phyloP scores from a whole-genome alignment of 208 protist species.

The Strigomonas galati region DNA sequence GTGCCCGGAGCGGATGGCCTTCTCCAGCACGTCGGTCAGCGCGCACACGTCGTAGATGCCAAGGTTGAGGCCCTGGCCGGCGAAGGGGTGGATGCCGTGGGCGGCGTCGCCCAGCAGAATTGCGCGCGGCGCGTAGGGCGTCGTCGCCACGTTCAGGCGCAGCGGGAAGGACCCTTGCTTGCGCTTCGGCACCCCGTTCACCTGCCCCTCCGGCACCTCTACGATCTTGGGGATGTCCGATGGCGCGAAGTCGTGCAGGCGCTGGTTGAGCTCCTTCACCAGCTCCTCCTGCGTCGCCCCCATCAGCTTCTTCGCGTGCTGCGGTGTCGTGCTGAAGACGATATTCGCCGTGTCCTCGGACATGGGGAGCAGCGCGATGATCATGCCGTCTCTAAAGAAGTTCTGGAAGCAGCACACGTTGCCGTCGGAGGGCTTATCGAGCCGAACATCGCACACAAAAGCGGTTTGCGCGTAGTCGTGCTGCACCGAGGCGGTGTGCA shows the following conservation, averaged over 20 bases:
- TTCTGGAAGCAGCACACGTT: slow-evolving; percentile 89
- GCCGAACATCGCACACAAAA: slow-evolving; percentile 76
- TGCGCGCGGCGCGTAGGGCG: slow-evolving; percentile 53
- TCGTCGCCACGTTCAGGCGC: slow-evolving; percentile 57
- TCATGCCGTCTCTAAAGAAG: slow-evolving; percentile 81
- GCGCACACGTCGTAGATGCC: slow-evolving; percentile 87
- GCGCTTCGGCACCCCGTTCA: slow-evolving; percentile 37
- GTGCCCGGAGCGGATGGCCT: slow-evolving; percentile 60
- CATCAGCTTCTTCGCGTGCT: slow-evolving; percentile 56
- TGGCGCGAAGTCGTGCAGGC: slow-evolving; percentile 59
- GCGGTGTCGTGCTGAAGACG: slow-evolving; percentile 71
- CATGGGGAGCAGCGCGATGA: slow-evolving; percentile 80
- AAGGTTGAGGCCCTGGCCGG: slow-evolving; percentile 91
- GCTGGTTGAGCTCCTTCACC: slow-evolving; percentile 65
- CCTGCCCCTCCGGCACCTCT: slow-evolving; percentile 53
- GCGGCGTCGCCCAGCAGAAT: slow-evolving; percentile 87
- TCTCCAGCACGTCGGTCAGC: slow-evolving; percentile 55
- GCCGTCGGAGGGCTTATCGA: slow-evolving; percentile 60
- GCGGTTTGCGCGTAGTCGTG: slow-evolving; percentile 82
- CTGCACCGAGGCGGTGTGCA: slow-evolving; percentile 52
- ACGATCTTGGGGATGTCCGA: slow-evolving; percentile 72
- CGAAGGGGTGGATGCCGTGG: slow-evolving; percentile 90
- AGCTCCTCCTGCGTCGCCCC: slow-evolving; percentile 51
- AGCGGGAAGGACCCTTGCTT: slow-evolving; percentile 75
- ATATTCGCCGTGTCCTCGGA: slow-evolving; percentile 79